A percentile compares a stretch with the other conserved stretches of the same genome.
Conservation (phyloP, 345 rosid species). For the rapeseed (Brassica napus) region DNA sequence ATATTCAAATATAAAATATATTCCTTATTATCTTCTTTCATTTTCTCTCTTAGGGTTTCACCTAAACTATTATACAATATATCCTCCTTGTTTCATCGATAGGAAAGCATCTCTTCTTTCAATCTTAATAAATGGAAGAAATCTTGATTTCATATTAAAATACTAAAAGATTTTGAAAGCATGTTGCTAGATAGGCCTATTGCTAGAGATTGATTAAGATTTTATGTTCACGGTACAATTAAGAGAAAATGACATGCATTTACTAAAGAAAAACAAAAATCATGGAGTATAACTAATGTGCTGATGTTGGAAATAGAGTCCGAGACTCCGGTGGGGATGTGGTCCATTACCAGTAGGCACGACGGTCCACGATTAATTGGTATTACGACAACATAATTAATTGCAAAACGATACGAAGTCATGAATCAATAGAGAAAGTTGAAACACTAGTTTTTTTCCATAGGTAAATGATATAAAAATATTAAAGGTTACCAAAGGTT, state of each 20-base stretch:
- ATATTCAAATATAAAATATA: no score
- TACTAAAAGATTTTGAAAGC: not conserved
- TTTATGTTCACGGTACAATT: not conserved
- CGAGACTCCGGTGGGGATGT: constrained; percentile 18
- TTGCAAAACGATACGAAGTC: not conserved
- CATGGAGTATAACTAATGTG: not conserved
- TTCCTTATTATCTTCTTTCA: no score
- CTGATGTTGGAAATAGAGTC: not conserved
- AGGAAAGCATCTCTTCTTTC: no score
- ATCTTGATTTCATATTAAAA: no score
- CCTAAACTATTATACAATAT: no score
- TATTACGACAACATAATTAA: constrained; percentile 7
- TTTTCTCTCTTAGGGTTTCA: no score
- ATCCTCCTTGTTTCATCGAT: no score
- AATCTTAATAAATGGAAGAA: no score
- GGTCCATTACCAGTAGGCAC: constrained; percentile 25
- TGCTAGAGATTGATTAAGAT: not conserved
- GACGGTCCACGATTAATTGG: constrained; percentile 23
- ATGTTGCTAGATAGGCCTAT: not conserved
- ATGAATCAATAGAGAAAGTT: not conserved
- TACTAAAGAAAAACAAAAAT: not conserved
- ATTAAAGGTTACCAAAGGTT: not conserved
- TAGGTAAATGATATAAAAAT: not conserved
- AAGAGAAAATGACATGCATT: not conserved
- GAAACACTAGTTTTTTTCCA: not conserved